Evolutionary conservation across 2,329 filamentous ascomycete genomes (phyloP).

Genomic region (Huntiella omanensis): DNA sequence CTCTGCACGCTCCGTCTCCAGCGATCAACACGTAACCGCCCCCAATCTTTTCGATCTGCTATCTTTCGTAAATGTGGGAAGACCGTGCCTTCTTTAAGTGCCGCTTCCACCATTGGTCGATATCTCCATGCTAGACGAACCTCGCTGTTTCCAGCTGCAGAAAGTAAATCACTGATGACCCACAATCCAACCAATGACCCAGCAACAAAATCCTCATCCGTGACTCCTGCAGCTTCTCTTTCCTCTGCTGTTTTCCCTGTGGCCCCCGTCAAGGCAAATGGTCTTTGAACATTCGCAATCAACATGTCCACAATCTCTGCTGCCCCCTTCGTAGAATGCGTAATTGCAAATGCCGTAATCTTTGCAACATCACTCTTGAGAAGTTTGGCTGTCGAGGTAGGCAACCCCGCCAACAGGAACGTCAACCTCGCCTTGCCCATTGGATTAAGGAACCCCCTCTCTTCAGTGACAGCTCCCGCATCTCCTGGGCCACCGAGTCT

Average conservation of each 20-base stretch:
- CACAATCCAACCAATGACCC: constrained; percentile 69
- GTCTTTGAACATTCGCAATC: constrained; percentile 60
- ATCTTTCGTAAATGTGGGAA: constrained; percentile 62
- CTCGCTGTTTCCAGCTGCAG: constrained; percentile 55
- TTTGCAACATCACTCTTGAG: constrained; percentile 73
- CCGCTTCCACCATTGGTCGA: constrained; percentile 57
- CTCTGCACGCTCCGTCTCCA: constrained; percentile 61
- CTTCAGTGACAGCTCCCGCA: not conserved
- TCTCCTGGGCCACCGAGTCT: constrained; percentile 16
- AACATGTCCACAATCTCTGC: constrained; percentile 87
- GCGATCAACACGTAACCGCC: constrained; percentile 62
- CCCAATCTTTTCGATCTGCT: constrained; percentile 57
- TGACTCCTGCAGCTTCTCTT: not conserved
- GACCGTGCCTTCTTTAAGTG: constrained; percentile 45
- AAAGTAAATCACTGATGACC: constrained; percentile 57
- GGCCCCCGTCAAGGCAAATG: constrained; percentile 45
- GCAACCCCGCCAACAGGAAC: constrained; percentile 67
- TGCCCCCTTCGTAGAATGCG: constrained; percentile 65
- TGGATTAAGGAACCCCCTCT: constrained; percentile 49
- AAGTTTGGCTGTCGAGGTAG: constrained; percentile 53
- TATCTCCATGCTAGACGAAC: constrained; percentile 78
- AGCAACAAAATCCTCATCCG: constrained; percentile 40
- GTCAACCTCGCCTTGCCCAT: constrained; percentile 69
- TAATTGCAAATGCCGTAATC: constrained; percentile 74
- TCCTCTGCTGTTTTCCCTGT: constrained; percentile 31